Evolutionary conservation across 2,329 filamentous ascomycete species (phyloP), one percentile per base, ranked within the genome.

Genomic region (Trichocomaceae sp.): DNA sequence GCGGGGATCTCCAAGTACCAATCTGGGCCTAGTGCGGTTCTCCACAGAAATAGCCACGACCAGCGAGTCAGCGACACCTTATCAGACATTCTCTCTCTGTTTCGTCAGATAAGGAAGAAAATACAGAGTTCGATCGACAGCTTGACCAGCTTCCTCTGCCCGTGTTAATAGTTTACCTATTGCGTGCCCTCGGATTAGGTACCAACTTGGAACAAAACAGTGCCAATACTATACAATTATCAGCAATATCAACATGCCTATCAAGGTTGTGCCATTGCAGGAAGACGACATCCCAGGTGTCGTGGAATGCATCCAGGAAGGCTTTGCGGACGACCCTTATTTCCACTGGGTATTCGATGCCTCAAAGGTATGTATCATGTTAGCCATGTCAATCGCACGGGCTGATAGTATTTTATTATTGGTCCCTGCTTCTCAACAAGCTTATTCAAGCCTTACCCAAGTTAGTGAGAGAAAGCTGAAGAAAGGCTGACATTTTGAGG

Each of bases 261-360:
- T 86, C 64, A 67, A 79, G 58, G 78, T 87, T 55, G 71, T 75
- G 4, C 76, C 73, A 8, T 77, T 87, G 62, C 76, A 75, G 1
- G 75, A 81, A 60, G 64, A 67, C 48, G 84, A 87, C 60, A 86
- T 87, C 51, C 77, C 83, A 23, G 81, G 79, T 7, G 83, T 82
- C 20, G 80, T 87, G 50, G 77, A 79, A 39, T 84, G 82, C 45
- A 83, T 87, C 47, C 85, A 88, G 63, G 74, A 79, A 61, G 83
- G 83, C 0, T 87, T 87, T 64, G 79, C 77, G 5, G 76, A 83
- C 10, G 85, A 87, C 62, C 85, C 85, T 0, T 87, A 86, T 63
- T 83, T 83, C 61, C 71, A 73, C 19, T 87, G 84, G 84, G 77
- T 84, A 7, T 87, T 82, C 57, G 81, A 85, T 62, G 74, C 76